Evolutionary conservation across 2,329 filamentous ascomycete genomes (phyloP).

Genomic region (Phyllosticta citriasiana): DNA sequence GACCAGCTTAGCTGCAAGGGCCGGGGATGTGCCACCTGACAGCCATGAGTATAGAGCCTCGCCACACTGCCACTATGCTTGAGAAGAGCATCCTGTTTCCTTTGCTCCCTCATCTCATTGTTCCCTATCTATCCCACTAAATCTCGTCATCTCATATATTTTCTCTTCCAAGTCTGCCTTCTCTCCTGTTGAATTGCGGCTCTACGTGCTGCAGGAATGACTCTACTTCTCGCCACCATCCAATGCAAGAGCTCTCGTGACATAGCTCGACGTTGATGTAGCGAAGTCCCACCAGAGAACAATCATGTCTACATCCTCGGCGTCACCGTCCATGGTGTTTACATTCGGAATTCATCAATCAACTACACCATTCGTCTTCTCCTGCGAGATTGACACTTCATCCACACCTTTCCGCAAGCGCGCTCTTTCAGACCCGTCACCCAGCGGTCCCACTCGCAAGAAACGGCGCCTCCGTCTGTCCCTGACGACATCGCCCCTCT

Average conservation of each 20-base stretch:
- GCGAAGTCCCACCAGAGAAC: background rate
- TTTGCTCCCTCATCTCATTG: background rate
- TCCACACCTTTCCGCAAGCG: slow-evolving; percentile 35
- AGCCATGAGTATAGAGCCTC: background rate
- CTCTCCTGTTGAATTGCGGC: background rate
- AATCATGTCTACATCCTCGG: background rate
- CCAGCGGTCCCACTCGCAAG: slow-evolving; percentile 35
- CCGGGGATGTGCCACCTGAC: background rate
- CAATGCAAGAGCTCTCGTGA: background rate
- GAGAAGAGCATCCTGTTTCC: background rate
- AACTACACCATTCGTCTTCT: slow-evolving; percentile 16
- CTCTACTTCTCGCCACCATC: background rate
- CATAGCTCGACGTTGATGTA: background rate
- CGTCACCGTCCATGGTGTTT: slow-evolving; percentile 17
- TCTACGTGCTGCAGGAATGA: background rate
- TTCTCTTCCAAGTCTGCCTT: background rate
- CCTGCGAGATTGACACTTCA: slow-evolving; percentile 23
- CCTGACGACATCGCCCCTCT: slow-evolving; percentile 61
- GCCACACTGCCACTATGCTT: background rate
- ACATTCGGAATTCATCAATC: slow-evolving; percentile 22
- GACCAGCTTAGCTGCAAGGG: background rate
- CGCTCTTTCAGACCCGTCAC: slow-evolving; percentile 42
- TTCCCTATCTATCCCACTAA: background rate
- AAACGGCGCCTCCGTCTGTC: slow-evolving; percentile 54
- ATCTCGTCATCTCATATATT: background rate